Conservation (phyloP, 2,329 filamentous ascomycete genomes). For the Sclerotinia nivalis region DNA sequence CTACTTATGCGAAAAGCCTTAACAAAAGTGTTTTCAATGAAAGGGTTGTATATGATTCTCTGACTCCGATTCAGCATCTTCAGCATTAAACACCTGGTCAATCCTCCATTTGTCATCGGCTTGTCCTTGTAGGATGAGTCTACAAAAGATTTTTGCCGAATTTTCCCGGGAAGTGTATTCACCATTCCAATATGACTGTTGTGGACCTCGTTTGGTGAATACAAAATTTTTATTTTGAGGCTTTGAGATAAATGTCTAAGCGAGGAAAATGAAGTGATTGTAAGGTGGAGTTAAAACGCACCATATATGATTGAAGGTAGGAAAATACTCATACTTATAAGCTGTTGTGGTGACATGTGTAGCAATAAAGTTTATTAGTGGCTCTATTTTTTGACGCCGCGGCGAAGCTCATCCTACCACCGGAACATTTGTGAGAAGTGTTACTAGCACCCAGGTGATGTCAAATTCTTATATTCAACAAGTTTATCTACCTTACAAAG, state of each 20-base stretch:
- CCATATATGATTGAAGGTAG: background rate
- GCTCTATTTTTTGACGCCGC: no score
- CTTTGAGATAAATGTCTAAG: background rate
- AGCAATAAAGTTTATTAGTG: background rate
- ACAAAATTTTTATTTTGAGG: background rate
- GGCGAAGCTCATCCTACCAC: background rate
- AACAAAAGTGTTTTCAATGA: background rate
- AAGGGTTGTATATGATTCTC: background rate
- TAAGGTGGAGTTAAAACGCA: background rate
- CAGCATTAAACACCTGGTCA: background rate
- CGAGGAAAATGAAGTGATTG: background rate
- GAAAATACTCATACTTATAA: background rate
- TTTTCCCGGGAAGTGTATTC: no score
- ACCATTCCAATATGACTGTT: background rate
- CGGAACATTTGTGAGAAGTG: background rate
- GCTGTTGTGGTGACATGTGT: background rate
- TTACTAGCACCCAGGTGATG: background rate
- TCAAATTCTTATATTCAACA: background rate
- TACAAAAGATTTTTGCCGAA: background rate
- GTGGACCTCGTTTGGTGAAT: background rate
- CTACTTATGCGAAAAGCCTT: background rate
- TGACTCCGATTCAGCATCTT: background rate
- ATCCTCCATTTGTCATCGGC: background rate
- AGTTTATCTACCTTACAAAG: slow-evolving; percentile 44
- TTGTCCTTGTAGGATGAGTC: background rate